These are phyloP conservation scores for Kluyveromyces wickerhamii DNA, from an alignment of 805 yeast genomes.

Conservation along the genomic window DNA sequence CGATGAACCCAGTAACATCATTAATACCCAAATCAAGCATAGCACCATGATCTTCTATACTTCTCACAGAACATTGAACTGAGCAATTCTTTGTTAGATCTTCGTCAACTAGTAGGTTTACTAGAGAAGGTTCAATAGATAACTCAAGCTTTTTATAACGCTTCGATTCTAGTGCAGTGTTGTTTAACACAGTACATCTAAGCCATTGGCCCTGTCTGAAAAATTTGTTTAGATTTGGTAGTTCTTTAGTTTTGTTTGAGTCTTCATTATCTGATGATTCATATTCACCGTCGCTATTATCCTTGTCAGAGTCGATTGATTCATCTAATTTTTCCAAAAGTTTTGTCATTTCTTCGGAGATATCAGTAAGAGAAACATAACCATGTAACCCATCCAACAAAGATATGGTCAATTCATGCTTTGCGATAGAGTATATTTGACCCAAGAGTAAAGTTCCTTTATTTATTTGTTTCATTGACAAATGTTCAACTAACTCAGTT, in stretches of 20 bases:
- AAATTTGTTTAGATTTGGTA: slow-evolving; percentile 47
- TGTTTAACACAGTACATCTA: slow-evolving; percentile 65
- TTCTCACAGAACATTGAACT: slow-evolving; percentile 68
- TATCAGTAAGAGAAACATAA: slow-evolving; percentile 62
- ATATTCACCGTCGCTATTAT: slow-evolving; percentile 32
- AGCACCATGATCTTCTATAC: slow-evolving; percentile 90
- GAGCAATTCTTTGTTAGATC: slow-evolving; percentile 56
- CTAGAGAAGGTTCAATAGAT: slow-evolving; percentile 63
- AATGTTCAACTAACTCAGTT: slow-evolving; percentile 48
- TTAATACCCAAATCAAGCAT: slow-evolving; percentile 61
- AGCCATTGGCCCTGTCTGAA: slow-evolving; percentile 80
- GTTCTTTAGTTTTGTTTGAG: slow-evolving; percentile 28
- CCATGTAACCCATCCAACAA: slow-evolving; percentile 80
- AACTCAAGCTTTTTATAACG: slow-evolving; percentile 55
- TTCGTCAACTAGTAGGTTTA: slow-evolving; percentile 57
- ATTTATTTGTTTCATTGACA: slow-evolving; percentile 52
- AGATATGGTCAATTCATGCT: slow-evolving; percentile 57
- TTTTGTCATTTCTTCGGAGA: slow-evolving; percentile 55
- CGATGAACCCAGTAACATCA: slow-evolving; percentile 59
- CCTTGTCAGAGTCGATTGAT: slow-evolving; percentile 35
- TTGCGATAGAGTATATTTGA: slow-evolving; percentile 54
- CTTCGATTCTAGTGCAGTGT: slow-evolving; percentile 35
- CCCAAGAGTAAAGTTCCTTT: slow-evolving; percentile 76
- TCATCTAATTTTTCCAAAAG: slow-evolving; percentile 52
- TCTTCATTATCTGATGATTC: slow-evolving; percentile 25